Evolutionary conservation across 2,329 filamentous ascomycete species (phyloP).

Genomic region (Graphiopsis chlorocephala): DNA sequence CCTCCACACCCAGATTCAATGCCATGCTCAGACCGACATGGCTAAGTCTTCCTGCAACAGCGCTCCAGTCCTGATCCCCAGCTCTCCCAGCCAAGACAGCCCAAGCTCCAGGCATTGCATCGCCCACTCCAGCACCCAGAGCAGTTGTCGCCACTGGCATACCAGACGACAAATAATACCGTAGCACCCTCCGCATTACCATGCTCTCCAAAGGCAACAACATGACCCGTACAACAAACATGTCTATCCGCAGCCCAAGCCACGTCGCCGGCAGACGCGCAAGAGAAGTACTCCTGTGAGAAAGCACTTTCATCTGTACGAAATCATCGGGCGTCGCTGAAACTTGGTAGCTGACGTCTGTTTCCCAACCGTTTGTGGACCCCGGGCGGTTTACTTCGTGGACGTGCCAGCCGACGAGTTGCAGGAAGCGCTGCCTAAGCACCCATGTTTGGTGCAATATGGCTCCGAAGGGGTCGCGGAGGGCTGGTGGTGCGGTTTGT

Average conservation of each 20-base stretch:
- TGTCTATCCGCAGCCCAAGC: conserved; percentile 24
- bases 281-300: conserved; percentile 20
- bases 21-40: conserved; percentile 27
- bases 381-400: conserved; percentile 10
- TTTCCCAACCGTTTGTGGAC: not conserved
- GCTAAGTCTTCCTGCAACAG: conserved; percentile 14
- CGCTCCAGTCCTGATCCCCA: not conserved
- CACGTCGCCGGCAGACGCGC: conserved; percentile 25
- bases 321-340: not conserved
- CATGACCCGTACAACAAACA: conserved; percentile 23
- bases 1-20: conserved; percentile 20
- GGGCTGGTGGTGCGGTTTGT: not conserved
- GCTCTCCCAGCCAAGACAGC: not conserved
- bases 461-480: conserved; percentile 25
- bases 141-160: conserved; percentile 14
- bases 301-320: not conserved
- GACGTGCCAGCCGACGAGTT: conserved; percentile 25
- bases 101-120: not conserved
- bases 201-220: conserved; percentile 27
- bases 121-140: not conserved
- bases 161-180: conserved; percentile 20
- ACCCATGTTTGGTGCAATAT: conserved; percentile 23
- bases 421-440: conserved; percentile 20
- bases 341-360: not conserved
- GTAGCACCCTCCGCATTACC: conserved; percentile 24